phyloP scores from a whole-genome alignment of 1,284 basidiomycete genomes.

The Austroboletus niveus region DNA sequence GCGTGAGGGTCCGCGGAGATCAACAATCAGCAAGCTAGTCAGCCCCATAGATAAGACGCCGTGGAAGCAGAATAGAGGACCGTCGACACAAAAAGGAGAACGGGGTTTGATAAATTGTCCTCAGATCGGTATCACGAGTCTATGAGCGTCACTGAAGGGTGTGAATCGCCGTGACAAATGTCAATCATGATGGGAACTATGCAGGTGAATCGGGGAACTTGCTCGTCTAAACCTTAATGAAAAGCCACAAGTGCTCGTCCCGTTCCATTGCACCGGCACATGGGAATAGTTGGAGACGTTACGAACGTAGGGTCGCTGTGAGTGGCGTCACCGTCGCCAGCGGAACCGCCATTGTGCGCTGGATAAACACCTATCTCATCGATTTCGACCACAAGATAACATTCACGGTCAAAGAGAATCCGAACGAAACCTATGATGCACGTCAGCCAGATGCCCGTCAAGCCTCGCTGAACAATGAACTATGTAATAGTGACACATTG shows the following conservation, averaged over 20 bases:
- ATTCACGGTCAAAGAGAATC: slow-evolving; percentile 26
- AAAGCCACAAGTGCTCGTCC: slow-evolving; percentile 1
- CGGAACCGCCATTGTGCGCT: slow-evolving; percentile 41
- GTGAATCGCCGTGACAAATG: slow-evolving; percentile 9
- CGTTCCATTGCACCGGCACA: slow-evolving; percentile 4
- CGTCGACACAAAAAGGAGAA: slow-evolving; percentile 32
- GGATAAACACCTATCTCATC: slow-evolving; percentile 41
- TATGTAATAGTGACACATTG: slow-evolving; percentile 5
- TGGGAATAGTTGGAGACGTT: slow-evolving; percentile 1
- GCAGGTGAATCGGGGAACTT: not conserved
- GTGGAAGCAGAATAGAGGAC: slow-evolving; percentile 39
- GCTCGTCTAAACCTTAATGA: slow-evolving; percentile 11
- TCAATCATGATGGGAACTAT: slow-evolving; percentile 1
- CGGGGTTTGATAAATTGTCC: not conserved
- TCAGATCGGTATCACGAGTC: not conserved
- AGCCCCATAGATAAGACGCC: slow-evolving; percentile 33
- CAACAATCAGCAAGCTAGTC: slow-evolving; percentile 33
- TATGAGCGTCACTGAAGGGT: slow-evolving; percentile 12
- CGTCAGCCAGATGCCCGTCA: slow-evolving; percentile 1
- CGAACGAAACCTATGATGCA: slow-evolving; percentile 11
- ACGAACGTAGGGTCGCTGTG: slow-evolving; percentile 19
- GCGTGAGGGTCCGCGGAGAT: slow-evolving; percentile 22
- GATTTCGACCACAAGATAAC: slow-evolving; percentile 37
- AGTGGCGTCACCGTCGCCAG: slow-evolving; percentile 30
- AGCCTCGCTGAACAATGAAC: slow-evolving; percentile 4